Conservation (phyloP, 768 basidiomycete species). For the Lepiota venenata region DNA sequence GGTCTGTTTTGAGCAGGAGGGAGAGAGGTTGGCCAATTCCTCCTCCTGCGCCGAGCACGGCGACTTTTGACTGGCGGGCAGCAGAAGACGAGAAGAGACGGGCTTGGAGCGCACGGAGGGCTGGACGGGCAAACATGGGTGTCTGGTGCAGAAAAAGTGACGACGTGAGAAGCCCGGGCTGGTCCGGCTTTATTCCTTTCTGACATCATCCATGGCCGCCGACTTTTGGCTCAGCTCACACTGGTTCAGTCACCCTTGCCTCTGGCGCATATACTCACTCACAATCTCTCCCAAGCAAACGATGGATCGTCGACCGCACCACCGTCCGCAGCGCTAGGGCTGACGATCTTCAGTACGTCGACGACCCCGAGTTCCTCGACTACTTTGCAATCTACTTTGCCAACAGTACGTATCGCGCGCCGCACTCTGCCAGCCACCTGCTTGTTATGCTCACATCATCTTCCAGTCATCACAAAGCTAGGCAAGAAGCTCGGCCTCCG, state of each 20-base stretch:
- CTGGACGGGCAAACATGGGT: slow-evolving; percentile 65
- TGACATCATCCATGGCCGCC: too few species aligned
- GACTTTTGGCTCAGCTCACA: slow-evolving; percentile 17
- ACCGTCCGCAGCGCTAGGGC: slow-evolving; percentile 70
- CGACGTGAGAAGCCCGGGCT: slow-evolving; percentile 10
- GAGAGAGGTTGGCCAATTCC: slow-evolving; percentile 98
- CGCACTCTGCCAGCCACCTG: not conserved
- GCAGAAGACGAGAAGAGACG: slow-evolving; percentile 77
- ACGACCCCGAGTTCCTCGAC: slow-evolving; percentile 71
- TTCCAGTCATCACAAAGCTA: slow-evolving; percentile 77
- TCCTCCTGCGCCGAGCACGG: slow-evolving; percentile 97
- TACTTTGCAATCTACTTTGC: slow-evolving; percentile 89
- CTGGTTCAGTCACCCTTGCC: slow-evolving; percentile 6
- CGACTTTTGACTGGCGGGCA: slow-evolving; percentile 79
- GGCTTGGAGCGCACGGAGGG: slow-evolving; percentile 52
- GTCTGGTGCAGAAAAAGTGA: slow-evolving; percentile 12
- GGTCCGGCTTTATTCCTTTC: too few species aligned
- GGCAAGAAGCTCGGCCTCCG: slow-evolving; percentile 80
- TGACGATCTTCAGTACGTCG: slow-evolving; percentile 77
- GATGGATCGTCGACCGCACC: slow-evolving; percentile 87
- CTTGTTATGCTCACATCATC: not conserved
- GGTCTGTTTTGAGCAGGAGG: slow-evolving; percentile 90
- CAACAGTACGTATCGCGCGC: slow-evolving; percentile 48
- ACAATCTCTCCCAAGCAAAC: slow-evolving; percentile 71
- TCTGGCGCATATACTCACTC: slow-evolving; percentile 4